Evolutionary conservation across 2,329 filamentous ascomycete species (phyloP).

Genomic region (Dactylellina cionopaga): DNA sequence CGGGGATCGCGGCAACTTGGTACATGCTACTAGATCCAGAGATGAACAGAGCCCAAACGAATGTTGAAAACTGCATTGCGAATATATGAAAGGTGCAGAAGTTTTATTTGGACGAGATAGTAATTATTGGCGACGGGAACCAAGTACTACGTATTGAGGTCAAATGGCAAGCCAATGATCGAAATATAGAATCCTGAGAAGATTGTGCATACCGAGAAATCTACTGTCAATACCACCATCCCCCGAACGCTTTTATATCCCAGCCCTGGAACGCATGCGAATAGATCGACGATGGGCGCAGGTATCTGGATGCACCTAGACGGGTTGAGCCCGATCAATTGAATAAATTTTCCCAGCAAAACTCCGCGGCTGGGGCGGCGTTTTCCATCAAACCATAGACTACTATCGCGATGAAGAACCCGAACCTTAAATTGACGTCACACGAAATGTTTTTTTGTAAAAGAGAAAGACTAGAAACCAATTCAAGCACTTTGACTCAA

Average conservation of each 20-base stretch:
- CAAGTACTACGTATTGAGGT: too few relatives aligned
- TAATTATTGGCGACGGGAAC: too few relatives aligned
- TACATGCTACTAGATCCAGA: background rate
- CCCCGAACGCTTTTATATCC: constrained; percentile 19
- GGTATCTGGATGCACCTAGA: too few relatives aligned
- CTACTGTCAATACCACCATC: too few relatives aligned
- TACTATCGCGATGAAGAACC: background rate
- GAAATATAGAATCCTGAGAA: too few relatives aligned
- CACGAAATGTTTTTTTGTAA: background rate
- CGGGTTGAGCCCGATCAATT: too few relatives aligned
- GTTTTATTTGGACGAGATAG: too few relatives aligned
- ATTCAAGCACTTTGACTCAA: background rate
- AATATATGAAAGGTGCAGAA: too few relatives aligned
- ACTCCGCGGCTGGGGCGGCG: background rate
- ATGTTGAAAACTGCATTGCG: background rate
- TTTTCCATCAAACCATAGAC: background rate
- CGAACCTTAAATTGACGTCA: background rate
- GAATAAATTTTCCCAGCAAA: background rate
- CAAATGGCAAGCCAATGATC: too few relatives aligned
- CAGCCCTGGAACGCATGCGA: background rate
- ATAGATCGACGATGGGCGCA: background rate
- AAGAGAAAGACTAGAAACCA: background rate
- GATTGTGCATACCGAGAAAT: too few relatives aligned
- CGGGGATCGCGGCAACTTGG: background rate
- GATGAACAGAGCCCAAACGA: background rate